Base-by-base conservation (phyloP, 2,329 filamentous ascomycete genomes). In the Verticillium klebahnii region DNA sequence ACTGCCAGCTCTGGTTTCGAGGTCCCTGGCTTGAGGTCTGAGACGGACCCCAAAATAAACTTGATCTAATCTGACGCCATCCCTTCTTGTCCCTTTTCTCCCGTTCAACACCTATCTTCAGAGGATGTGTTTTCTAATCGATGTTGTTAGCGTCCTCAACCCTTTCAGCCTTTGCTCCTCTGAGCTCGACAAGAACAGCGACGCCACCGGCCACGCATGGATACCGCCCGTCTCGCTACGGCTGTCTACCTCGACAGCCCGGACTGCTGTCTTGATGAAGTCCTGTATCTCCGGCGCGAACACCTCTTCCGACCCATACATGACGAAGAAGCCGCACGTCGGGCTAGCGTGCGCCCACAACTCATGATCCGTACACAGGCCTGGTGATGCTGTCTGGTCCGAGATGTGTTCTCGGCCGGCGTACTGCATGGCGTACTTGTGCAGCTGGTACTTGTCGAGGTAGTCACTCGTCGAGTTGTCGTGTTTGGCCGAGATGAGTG, bases 181-280 rank as follows among this genome's bases (percentile, higher is more conserved):
- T 31, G 78, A 78, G 56, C 74, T 77, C 55, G 82, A 80, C 32
- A 87, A 71, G 68, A 86, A 85, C n/a, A 86, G 69, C 56, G 80
- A 80, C 11, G 89, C 89, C 23, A 96, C 88, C 0, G 91, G 91
- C 92, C 92, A 96, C 12, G 89, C 91, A 73, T 96, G 92, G 62
- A 95, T 88, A 2, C 86, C 88, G 15, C 85, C 88, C 32, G 80
- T 75, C 66, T 91, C 86, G 69, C 86, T 85, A 68, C 84, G 78
- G 61, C 80, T 80, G 60, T 81, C 78, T n/a, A 89, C 80, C 40
- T 81, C 72, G 37, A 85, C 74, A 3, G 82, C 82, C 15, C 82
- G 78, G 62, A 80, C 77, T 61, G 91, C 77, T 34, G 84, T 74
- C 14, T 75, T 73, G 14, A 90, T 77, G 63, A 92, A 76, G 29